Evolutionary conservation across 2,329 filamentous ascomycete genomes (phyloP).

Genomic region (Sclerotinia borealis): DNA sequence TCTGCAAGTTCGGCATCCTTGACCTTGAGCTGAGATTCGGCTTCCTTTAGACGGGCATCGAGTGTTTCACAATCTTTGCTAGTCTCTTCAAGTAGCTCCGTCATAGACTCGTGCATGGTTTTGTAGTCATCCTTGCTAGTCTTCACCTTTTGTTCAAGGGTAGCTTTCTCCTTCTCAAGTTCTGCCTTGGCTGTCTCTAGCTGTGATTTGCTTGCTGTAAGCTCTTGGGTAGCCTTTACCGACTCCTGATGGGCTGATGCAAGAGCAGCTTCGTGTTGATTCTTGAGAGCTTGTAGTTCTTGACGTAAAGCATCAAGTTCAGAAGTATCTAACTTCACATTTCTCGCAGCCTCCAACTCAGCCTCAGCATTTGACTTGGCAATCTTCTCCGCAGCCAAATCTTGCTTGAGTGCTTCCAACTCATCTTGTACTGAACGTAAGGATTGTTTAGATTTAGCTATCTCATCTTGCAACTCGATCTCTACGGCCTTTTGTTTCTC

Average conservation of each 20-base stretch:
- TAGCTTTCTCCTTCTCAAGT: constrained; percentile 46
- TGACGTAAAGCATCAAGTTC: constrained; percentile 47
- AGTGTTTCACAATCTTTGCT: constrained; percentile 33
- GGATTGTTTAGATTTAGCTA: constrained; percentile 40
- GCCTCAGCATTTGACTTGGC: constrained; percentile 41
- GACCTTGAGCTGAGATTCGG: constrained; percentile 37
- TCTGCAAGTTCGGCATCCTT: constrained; percentile 60
- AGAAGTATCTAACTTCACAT: constrained; percentile 48
- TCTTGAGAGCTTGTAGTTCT: constrained; percentile 45
- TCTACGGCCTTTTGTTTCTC: constrained; percentile 33
- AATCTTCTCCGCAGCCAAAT: constrained; percentile 38
- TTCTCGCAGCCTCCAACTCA: constrained; percentile 53
- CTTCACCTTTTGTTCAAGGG: constrained; percentile 47
- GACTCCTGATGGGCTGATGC: constrained; percentile 32
- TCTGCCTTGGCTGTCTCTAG: constrained; percentile 46
- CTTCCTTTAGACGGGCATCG: constrained; percentile 38
- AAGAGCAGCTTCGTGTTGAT: constrained; percentile 41
- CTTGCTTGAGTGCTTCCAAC: constrained; percentile 26
- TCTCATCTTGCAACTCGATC: constrained; percentile 39
- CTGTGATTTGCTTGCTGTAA: constrained; percentile 31
- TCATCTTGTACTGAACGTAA: constrained; percentile 24
- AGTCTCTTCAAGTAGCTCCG: constrained; percentile 53
- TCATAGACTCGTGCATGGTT: constrained; percentile 58
- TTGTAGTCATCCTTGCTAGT: constrained; percentile 46
- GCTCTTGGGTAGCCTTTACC: constrained; percentile 35